These are phyloP conservation scores for Pyrenochaeta sp. DNA, from an alignment of 2,329 filamentous ascomycete species.

Conservation along the genomic window DNA sequence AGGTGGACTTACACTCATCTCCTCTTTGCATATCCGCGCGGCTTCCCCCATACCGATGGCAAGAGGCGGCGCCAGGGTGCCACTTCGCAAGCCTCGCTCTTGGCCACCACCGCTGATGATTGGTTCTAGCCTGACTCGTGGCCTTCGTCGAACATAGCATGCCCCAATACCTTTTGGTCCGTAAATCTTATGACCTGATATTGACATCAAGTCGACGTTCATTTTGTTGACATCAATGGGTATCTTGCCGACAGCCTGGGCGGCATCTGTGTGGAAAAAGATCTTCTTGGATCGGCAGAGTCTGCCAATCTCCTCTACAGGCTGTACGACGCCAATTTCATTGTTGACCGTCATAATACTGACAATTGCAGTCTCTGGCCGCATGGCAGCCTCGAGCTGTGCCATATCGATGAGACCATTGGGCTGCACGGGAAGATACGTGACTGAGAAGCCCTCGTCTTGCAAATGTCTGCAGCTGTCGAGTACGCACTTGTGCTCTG, in stretches of 20 bases:
- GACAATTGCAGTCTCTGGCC: constrained; percentile 88
- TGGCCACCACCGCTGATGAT: constrained; percentile 97
- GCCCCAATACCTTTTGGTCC: constrained; percentile 97
- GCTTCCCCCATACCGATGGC: constrained; percentile 95
- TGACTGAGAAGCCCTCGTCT: constrained; percentile 95
- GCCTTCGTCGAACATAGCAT: constrained; percentile 91
- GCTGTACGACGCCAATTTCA: constrained; percentile 99
- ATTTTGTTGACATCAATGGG: constrained; percentile 95
- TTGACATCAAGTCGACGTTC: constrained; percentile 99
- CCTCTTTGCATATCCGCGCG: constrained; percentile 87
- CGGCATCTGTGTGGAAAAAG: constrained; percentile 97
- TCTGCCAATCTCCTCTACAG: constrained; percentile 89
- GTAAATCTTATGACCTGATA: constrained; percentile 98
- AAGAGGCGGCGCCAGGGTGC: constrained; percentile 87
- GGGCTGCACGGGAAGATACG: constrained; percentile 89
- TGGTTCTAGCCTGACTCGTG: constrained; percentile 91
- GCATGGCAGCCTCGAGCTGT: constrained; percentile 86
- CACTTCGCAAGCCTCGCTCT: constrained; percentile 92
- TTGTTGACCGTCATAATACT: constrained; percentile 99
- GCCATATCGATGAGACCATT: constrained; percentile 88
- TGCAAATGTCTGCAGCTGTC: constrained; percentile 97
- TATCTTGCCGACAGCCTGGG: constrained; percentile 98
- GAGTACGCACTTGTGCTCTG: constrained; percentile 98
- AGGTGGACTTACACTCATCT: constrained; percentile 78
- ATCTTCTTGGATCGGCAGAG: constrained; percentile 91